phyloP scores from a whole-genome alignment of 1,139 yeast species.

The Spathaspora sp. region DNA sequence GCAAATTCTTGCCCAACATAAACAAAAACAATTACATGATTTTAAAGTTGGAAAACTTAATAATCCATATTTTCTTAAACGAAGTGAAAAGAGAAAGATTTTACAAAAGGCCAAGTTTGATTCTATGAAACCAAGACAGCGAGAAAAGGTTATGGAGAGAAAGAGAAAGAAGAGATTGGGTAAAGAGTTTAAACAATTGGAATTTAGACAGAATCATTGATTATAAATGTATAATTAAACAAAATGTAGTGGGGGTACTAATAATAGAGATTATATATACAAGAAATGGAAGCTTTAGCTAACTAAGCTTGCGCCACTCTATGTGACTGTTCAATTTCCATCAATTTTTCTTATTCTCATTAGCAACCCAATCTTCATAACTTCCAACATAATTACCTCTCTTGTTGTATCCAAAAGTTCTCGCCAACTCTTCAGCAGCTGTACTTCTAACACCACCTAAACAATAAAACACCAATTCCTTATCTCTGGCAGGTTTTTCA shows the following conservation, averaged over 20 bases:
- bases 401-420: conserved; percentile 80
- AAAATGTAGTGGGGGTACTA: neutral
- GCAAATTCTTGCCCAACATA: conserved; percentile 56
- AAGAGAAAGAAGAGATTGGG: conserved; percentile 93
- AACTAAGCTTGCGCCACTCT: neutral
- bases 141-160: conserved; percentile 87
- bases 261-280: conserved; percentile 2
- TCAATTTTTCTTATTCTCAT: conserved; percentile 27
- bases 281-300: conserved; percentile 1
- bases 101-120: conserved; percentile 88
- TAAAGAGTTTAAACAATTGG: conserved; percentile 82
- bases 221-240: neutral
- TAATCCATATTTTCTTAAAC: conserved; percentile 64
- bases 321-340: neutral
- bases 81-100: conserved; percentile 79
- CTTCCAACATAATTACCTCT: conserved; percentile 82
- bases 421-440: conserved; percentile 89
- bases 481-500: conserved; percentile 69
- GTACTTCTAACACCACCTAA: conserved; percentile 90
- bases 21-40: conserved; percentile 45
- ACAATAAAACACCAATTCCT: conserved; percentile 87
- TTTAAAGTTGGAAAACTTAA: conserved; percentile 50
- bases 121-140: conserved; percentile 75
- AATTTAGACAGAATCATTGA: conserved; percentile 33
- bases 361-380: conserved; percentile 77